These are phyloP conservation scores for Tolypocladium endophyticum DNA, from an alignment of 2,329 filamentous ascomycete genomes.

Conservation along the genomic window DNA sequence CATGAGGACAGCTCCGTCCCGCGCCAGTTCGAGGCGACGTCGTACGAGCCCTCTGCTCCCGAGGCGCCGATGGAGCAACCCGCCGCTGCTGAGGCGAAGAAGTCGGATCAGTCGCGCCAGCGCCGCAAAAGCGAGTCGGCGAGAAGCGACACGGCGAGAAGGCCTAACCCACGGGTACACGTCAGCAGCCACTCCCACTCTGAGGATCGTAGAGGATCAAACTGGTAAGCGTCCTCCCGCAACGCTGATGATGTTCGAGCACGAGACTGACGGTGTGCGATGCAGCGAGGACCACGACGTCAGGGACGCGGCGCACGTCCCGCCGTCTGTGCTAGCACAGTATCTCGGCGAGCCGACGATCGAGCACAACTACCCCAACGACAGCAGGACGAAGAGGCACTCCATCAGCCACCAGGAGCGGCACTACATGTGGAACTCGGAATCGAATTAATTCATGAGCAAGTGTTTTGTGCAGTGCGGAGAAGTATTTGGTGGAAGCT, in stretches of 20 bases:
- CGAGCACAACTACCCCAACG: constrained; percentile 18
- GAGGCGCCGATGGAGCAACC: not conserved
- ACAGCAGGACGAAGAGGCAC: constrained; percentile 17
- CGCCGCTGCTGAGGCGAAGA: not conserved
- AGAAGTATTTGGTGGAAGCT: not conserved
- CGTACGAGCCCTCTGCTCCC: not conserved
- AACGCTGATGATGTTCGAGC: not conserved
- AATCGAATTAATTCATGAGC: not conserved
- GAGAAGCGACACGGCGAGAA: not conserved
- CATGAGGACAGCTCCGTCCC: not conserved
- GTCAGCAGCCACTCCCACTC: not conserved
- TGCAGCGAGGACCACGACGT: not conserved
- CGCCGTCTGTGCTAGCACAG: constrained; percentile 13
- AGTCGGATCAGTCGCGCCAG: not conserved
- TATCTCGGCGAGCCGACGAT: constrained; percentile 15
- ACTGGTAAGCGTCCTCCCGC: not conserved
- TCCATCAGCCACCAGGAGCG: constrained; percentile 19
- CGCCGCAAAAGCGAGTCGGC: not conserved
- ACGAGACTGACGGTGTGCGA: not conserved
- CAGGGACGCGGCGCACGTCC: constrained; percentile 13
- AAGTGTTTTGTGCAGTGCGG: not conserved
- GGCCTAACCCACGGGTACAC: not conserved
- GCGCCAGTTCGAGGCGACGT: not conserved
- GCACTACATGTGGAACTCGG: constrained; percentile 9
- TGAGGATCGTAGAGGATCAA: not conserved